Conservation (phyloP, 2,329 filamentous ascomycete species). For the Xylaria sp. region DNA sequence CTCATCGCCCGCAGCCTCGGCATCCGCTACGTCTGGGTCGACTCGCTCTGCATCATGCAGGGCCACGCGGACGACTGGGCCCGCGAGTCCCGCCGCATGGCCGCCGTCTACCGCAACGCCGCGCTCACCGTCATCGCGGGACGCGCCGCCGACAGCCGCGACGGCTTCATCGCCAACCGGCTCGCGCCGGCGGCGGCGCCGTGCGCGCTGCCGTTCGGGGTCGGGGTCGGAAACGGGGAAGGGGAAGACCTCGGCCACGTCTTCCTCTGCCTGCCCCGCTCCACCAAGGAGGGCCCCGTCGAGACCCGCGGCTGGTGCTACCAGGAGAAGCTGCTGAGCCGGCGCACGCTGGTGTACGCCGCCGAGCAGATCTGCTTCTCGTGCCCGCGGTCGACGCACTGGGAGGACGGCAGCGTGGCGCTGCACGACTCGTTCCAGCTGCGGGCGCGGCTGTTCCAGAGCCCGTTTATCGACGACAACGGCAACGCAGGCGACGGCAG, state of each 20-base stretch:
- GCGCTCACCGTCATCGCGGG: conserved; percentile 20
- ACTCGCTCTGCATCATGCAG: conserved; percentile 24
- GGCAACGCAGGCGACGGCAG: background rate
- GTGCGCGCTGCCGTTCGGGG: conserved; percentile 15
- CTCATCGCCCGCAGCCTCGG: conserved; percentile 17
- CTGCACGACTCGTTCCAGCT: conserved; percentile 6
- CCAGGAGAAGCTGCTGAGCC: conserved; percentile 25
- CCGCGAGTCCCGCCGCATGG: conserved; percentile 19
- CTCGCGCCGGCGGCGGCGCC: conserved; percentile 3
- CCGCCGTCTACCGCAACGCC: conserved; percentile 20
- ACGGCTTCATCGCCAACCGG: conserved; percentile 19
- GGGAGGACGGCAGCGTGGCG: conserved; percentile 18
- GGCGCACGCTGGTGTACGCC: conserved; percentile 22
- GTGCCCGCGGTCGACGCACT: conserved; percentile 13
- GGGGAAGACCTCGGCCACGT: conserved; percentile 9
- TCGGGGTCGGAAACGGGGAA: background rate
- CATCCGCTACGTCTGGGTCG: conserved; percentile 25
- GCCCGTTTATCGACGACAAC: background rate
- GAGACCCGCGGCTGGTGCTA: conserved; percentile 28
- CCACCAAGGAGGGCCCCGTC: conserved; percentile 2
- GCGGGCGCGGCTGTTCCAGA: conserved; percentile 5
- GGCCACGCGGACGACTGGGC: conserved; percentile 17
- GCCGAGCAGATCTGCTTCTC: conserved; percentile 20
- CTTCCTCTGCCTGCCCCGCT: conserved; percentile 16
- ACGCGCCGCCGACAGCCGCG: conserved; percentile 15